Conservation (phyloP, 1,284 basidiomycete species). For the Cystobasidium pallidum region DNA sequence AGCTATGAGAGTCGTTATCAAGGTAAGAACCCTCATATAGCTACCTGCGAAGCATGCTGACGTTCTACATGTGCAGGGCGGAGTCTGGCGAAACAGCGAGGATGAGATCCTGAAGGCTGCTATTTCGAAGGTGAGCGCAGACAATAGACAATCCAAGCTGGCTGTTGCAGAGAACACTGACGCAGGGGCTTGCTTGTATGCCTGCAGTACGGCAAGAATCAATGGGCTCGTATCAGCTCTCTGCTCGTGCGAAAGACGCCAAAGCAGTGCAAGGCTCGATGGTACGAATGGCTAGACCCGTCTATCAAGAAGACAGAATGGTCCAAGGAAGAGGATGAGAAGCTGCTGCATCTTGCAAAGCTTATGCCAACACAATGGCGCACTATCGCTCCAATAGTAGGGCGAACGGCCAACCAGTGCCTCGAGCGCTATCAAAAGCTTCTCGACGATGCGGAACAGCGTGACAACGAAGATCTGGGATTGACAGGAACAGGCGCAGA, state of each 20-base stretch:
- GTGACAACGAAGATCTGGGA: constrained; percentile 82
- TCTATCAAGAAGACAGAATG: constrained; percentile 99
- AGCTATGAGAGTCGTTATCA: constrained; percentile 51
- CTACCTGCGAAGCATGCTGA: not conserved
- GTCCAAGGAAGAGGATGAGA: constrained; percentile 99
- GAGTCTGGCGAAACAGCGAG: constrained; percentile 66
- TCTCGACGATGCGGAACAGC: constrained; percentile 92
- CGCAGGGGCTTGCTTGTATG: not conserved
- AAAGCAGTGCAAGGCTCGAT: constrained; percentile 96
- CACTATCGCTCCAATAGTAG: constrained; percentile 97
- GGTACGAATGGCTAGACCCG: constrained; percentile 90
- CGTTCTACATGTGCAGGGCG: not conserved
- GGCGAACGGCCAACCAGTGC: constrained; percentile 98
- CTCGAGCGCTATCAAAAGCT: constrained; percentile 97
- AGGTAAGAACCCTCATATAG: constrained; percentile 32
- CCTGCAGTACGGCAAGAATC: constrained; percentile 56
- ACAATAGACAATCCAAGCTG: not conserved
- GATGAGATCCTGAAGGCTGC: constrained; percentile 88
- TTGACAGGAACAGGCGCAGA: constrained; percentile 72
- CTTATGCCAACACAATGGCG: constrained; percentile 99
- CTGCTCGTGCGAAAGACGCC: constrained; percentile 97
- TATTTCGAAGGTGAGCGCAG: constrained; percentile 70
- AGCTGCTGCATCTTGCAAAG: constrained; percentile 95
- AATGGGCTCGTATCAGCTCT: constrained; percentile 98
- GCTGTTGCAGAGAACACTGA: not conserved